Conservation (phyloP, 2,329 filamentous ascomycete genomes). For the Fusarium transvaalense region DNA sequence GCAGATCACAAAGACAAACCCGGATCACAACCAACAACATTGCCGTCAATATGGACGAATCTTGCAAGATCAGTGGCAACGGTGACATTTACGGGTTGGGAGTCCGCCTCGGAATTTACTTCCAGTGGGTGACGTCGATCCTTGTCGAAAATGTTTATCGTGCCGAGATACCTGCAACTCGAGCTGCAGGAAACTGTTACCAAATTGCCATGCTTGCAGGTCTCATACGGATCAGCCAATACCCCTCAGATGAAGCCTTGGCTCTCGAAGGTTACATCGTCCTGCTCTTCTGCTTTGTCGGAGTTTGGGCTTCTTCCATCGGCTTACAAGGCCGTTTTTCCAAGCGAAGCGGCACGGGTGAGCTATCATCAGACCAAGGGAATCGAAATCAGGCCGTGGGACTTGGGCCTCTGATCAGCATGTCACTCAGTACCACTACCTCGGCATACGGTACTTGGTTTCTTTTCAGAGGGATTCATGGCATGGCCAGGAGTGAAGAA, state of each 20-base stretch:
- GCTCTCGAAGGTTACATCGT: conserved; percentile 1
- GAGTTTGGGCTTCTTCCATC: background rate
- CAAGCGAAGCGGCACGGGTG: background rate
- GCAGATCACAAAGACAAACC: too few species aligned
- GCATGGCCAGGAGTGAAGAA: background rate
- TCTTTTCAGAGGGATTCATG: background rate
- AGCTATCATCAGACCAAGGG: too few species aligned
- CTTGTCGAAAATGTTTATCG: background rate
- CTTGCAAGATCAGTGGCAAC: background rate
- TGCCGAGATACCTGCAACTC: background rate
- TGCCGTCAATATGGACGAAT: too few species aligned
- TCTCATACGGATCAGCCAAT: conserved; percentile 1
- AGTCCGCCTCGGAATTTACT: background rate
- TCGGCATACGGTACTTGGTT: background rate
- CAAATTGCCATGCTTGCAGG: conserved; percentile 2
- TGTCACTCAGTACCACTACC: background rate
- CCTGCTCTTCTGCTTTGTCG: background rate
- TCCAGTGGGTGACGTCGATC: background rate
- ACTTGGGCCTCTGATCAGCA: background rate
- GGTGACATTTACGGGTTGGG: background rate
- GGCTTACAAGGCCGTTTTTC: background rate
- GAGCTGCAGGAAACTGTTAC: background rate
- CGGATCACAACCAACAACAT: too few species aligned
- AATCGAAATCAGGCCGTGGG: background rate
- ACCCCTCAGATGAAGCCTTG: background rate